A percentile compares a stretch with the other conserved stretches of the same genome.
phyloP scores from a whole-genome alignment of 495 filamentous ascomycete genomes.

The Acidomyces sp. region DNA sequence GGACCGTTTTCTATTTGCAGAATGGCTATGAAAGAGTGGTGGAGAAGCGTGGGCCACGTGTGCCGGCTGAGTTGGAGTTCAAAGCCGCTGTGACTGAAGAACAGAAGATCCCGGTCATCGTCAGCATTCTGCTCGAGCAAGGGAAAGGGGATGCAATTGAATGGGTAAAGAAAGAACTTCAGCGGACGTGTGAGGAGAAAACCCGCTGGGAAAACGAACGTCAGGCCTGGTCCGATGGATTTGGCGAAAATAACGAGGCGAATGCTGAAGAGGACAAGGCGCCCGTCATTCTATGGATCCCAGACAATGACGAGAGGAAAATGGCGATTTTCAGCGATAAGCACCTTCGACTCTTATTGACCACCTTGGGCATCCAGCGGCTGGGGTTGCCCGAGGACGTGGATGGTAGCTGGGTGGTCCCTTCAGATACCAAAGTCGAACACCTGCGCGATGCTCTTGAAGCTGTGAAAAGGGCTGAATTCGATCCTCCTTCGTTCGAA shows the following conservation, averaged over 20 bases:
- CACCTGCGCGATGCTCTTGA: conserved; percentile 48
- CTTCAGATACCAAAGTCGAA: conserved; percentile 47
- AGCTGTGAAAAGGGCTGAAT: conserved; percentile 56
- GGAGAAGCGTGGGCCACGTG: conserved; percentile 41
- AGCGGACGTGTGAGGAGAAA: conserved; percentile 56
- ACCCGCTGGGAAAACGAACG: conserved; percentile 66
- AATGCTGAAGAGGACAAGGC: conserved; percentile 22
- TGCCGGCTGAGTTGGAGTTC: conserved; percentile 69
- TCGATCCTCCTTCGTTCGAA: conserved; percentile 57
- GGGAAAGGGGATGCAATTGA: conserved; percentile 58
- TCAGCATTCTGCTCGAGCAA: conserved; percentile 64
- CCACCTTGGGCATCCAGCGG: conserved; percentile 55
- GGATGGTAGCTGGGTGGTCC: conserved; percentile 68
- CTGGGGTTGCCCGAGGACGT: conserved; percentile 55
- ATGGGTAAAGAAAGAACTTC: conserved; percentile 66
- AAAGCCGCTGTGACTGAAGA: conserved; percentile 50
- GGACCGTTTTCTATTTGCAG: conserved; percentile 73
- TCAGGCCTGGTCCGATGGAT: conserved; percentile 34
- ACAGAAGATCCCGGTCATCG: conserved; percentile 58
- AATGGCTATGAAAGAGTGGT: conserved; percentile 80
- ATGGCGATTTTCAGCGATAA: conserved; percentile 76
- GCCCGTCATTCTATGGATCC: conserved; percentile 41
- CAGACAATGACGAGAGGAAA: conserved; percentile 53
- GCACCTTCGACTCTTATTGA: conserved; percentile 80
- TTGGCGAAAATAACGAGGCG: conserved; percentile 30